phyloP scores from a whole-genome alignment of 495 filamentous ascomycete genomes.

The Acidiella bohemica region DNA sequence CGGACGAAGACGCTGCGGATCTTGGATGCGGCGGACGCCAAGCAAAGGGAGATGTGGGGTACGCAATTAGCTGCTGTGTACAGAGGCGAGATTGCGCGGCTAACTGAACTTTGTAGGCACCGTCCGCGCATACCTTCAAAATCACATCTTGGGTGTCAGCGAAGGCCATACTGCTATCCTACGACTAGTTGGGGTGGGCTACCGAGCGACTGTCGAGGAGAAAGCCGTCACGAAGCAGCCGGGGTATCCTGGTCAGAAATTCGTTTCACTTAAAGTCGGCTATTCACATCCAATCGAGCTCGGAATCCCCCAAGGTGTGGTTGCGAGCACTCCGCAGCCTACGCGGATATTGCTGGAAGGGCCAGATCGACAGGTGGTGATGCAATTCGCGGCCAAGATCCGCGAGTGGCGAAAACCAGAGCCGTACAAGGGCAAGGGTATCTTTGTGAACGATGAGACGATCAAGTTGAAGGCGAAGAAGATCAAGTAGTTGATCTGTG shows the following conservation, averaged over 20 bases:
- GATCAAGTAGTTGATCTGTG: conserved; percentile 56
- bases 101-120: conserved; percentile 46
- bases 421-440: conserved; percentile 98
- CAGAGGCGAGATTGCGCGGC: neutral
- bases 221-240: conserved; percentile 53
- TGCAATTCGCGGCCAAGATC: conserved; percentile 80
- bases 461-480: conserved; percentile 97
- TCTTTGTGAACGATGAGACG: conserved; percentile 92
- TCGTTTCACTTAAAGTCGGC: conserved; percentile 85
- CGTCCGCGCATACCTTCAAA: conserved; percentile 73
- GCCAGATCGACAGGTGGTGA: conserved; percentile 67
- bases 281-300: conserved; percentile 92
- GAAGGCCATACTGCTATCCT: conserved; percentile 92
- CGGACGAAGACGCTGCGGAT: conserved; percentile 54
- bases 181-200: conserved; percentile 90
- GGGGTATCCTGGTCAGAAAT: conserved; percentile 67
- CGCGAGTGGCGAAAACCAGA: conserved; percentile 80
- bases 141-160: conserved; percentile 81
- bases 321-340: conserved; percentile 81
- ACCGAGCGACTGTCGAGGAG: conserved; percentile 70
- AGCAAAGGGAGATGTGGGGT: conserved; percentile 98
- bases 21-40: conserved; percentile 44
- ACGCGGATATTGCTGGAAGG: conserved; percentile 87
- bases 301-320: conserved; percentile 65
- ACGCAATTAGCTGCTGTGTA: conserved; percentile 26